A percentile compares a stretch with the other conserved stretches of the same genome.
phyloP scores from a whole-genome alignment of 2,329 filamentous ascomycete genomes.

The Ophiosphaerella herpotricha region DNA sequence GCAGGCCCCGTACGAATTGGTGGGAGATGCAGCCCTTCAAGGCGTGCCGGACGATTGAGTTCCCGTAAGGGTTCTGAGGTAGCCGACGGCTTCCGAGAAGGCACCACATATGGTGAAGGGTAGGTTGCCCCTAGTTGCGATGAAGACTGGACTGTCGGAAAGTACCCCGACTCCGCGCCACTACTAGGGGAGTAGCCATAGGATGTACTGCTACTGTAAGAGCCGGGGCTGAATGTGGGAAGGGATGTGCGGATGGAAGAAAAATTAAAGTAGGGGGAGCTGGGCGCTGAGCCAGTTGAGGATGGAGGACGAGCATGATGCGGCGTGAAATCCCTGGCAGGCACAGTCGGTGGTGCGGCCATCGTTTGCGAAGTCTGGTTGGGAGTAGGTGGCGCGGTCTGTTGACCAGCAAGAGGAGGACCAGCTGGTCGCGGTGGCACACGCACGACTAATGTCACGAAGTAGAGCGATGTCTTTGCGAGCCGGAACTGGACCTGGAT shows the following conservation, averaged over 20 bases:
- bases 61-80: slow-evolving; percentile 37
- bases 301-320: slow-evolving; percentile 34
- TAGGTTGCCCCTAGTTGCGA: slow-evolving; percentile 31
- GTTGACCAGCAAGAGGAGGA: slow-evolving; percentile 41
- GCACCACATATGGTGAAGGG: slow-evolving; percentile 34
- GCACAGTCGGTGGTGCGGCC: slow-evolving; percentile 32
- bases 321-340: slow-evolving; percentile 33
- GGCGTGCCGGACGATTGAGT: slow-evolving; percentile 24
- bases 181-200: slow-evolving; percentile 43
- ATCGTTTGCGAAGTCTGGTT: slow-evolving; percentile 31
- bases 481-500: slow-evolving; percentile 42
- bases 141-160: slow-evolving; percentile 35
- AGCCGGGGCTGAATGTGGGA: slow-evolving; percentile 39
- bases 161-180: slow-evolving; percentile 41
- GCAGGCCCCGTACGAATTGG: slow-evolving; percentile 42
- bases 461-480: slow-evolving; percentile 53
- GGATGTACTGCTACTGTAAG: slow-evolving; percentile 40
- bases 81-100: slow-evolving; percentile 29
- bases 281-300: slow-evolving; percentile 40
- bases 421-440: slow-evolving; percentile 27
- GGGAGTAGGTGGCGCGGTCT: slow-evolving; percentile 39
- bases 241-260: slow-evolving; percentile 41
- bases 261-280: slow-evolving; percentile 43
- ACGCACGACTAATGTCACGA: slow-evolving; percentile 49
- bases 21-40: slow-evolving; percentile 43